phyloP scores from a whole-genome alignment of 2,329 filamentous ascomycete species.

The Beauveria sp. region DNA sequence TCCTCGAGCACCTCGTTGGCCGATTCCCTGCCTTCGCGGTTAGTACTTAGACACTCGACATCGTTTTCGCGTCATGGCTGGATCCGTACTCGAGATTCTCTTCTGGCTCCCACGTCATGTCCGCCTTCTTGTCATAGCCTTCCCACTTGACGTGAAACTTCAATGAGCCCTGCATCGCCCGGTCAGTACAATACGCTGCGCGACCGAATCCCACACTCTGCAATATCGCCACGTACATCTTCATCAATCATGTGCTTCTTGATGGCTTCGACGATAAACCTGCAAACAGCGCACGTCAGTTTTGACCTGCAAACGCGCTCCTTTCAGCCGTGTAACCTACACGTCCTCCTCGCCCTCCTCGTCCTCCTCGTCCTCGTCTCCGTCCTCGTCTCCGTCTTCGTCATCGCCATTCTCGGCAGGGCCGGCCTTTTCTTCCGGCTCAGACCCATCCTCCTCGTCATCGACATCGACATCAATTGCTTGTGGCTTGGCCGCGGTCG shows the following conservation, averaged over 20 bases:
- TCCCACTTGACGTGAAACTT: slow-evolving; percentile 70
- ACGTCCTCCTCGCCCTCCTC: slow-evolving; percentile 18
- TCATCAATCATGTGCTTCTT: slow-evolving; percentile 54
- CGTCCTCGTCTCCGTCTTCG: background rate
- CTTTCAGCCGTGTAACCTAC: slow-evolving; percentile 10
- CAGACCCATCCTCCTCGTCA: slow-evolving; percentile 35
- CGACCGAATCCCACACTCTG: background rate
- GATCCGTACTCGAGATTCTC: slow-evolving; percentile 45
- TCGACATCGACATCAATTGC: slow-evolving; percentile 29
- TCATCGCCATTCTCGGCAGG: background rate
- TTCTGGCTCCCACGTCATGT: slow-evolving; percentile 74
- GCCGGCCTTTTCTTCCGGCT: slow-evolving; percentile 24
- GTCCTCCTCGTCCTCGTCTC: background rate
- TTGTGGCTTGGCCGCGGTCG: slow-evolving; percentile 23
- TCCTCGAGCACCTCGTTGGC: slow-evolving; percentile 53
- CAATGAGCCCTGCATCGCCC: slow-evolving; percentile 35
- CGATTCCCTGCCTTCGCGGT: slow-evolving; percentile 37
- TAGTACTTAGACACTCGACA: background rate
- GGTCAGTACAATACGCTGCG: background rate
- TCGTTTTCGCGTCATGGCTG: background rate
- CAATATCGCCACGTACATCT: slow-evolving; percentile 33
- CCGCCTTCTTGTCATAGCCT: slow-evolving; percentile 61
- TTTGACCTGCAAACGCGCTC: background rate
- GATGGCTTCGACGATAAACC: slow-evolving; percentile 70
- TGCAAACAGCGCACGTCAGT: slow-evolving; percentile 26